Percentiles rank a stretch among this genome's conserved stretches.
These are phyloP conservation scores for Craspedostauros australis DNA, from an alignment of 108 stramenopile genomes.

Conservation along the genomic window DNA sequence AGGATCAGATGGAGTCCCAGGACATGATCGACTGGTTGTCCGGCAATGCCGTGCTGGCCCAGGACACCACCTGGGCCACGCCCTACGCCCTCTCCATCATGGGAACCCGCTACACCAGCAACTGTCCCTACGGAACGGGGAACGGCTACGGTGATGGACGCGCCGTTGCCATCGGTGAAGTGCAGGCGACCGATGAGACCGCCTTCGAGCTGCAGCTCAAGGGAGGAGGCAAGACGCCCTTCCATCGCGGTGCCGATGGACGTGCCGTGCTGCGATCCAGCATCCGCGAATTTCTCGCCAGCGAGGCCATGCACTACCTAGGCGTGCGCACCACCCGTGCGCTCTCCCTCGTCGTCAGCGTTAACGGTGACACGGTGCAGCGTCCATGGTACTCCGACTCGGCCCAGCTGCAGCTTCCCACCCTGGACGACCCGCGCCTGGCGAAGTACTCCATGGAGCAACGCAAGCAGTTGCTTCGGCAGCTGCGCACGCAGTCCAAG, in stretches of 20 bases:
- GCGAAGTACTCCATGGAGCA: conserved; percentile 44
- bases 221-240: conserved; percentile 94
- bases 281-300: conserved; percentile 92
- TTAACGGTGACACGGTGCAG: conserved; percentile 36
- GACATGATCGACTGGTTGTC: conserved; percentile 64
- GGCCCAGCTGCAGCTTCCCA: conserved; percentile 27
- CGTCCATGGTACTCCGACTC: conserved; percentile 75
- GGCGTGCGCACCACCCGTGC: conserved; percentile 89
- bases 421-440: conserved; percentile 68
- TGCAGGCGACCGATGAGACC: too few relatives aligned
- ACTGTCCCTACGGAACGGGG: conserved; percentile 82
- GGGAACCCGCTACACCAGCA: conserved; percentile 65
- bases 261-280: conserved; percentile 89
- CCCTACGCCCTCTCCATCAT: conserved; percentile 85
- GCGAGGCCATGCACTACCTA: conserved; percentile 93
- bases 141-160: conserved; percentile 88
- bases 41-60: conserved; percentile 49
- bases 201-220: conserved; percentile 97
- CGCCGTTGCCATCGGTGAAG: conserved; percentile 74
- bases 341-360: conserved; percentile 61
- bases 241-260: conserved; percentile 93
- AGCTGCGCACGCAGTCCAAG: conserved; percentile 42
- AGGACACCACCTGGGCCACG: conserved; percentile 69
- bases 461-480: conserved; percentile 54
- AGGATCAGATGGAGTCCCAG: conserved; percentile 34